Base-by-base conservation (phyloP, 2,329 filamentous ascomycete genomes). In the Ceratocystis eucalypticola region DNA sequence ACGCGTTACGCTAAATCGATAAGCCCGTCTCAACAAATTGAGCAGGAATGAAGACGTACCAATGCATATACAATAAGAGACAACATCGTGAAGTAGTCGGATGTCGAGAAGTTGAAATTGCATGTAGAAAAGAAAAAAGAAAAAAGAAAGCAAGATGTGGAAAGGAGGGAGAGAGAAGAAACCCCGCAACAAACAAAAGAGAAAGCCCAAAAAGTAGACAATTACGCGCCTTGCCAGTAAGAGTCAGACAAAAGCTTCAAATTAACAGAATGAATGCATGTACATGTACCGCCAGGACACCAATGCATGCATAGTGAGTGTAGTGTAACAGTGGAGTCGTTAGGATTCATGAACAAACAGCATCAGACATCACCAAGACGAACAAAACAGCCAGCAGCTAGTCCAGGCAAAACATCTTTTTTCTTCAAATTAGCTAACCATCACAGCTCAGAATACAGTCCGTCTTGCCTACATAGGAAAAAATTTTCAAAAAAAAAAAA, bases 31-130 rank as follows among this genome's bases (percentile, higher is more conserved):
- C 8, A 10, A 10, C 8, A 41, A 41, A 41, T 4, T 12, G 37
- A 41, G 10, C 48, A 25, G 20, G 4, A 10, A 28, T 5, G 8
- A 22, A 17, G 41, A 64, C 62, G 6, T 53, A 65, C 63, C 25
- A 65, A 25, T 15, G 63, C 63, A 37, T 65, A 65, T 1, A 65
- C 41, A 3, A 45, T 59, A 22, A 65, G 37, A n/a, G 63, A 41
- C 48, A 33, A 41, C 63, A 44, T 57, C 0, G 20, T 59, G 1
- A 22, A 33, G 20, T 5, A 12, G 15, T 10, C 22, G 37, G 20
- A 22, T 44, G 41, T 44, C 20, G 17, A 25, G 5, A 5, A 44
- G 28, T 1, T 17, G 20, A 20, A 5, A 5, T 8, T 6, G 37
- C 12, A 6, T 15, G 22, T 5, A 37, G 2, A 55, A 7, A 10